A percentile compares a stretch with the other conserved stretches of the same genome.
Evolutionary conservation across 1,139 yeast genomes (phyloP).

Genomic region (Scheffersomyces titani): DNA sequence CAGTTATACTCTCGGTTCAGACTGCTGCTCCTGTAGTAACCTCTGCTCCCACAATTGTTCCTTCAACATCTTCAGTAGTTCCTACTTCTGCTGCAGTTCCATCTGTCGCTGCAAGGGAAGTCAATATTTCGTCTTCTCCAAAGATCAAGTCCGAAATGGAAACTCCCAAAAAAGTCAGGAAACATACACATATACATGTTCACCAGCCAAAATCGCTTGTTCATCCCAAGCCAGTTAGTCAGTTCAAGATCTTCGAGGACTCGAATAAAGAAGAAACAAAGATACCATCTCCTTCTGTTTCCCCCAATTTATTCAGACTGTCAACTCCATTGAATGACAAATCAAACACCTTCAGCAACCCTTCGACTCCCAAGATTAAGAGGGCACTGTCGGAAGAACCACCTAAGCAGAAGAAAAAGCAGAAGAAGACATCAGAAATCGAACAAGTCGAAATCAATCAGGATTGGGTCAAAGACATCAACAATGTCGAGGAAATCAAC

Average conservation of each 20-base stretch:
- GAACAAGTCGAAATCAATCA: constrained; percentile 25
- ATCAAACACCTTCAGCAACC: constrained; percentile 20
- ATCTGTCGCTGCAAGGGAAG: constrained; percentile 1
- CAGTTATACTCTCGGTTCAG: neutral
- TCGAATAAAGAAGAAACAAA: neutral
- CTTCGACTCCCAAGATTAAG: constrained; percentile 19
- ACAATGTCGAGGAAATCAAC: constrained; percentile 51
- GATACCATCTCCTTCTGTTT: neutral
- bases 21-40: neutral
- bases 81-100: neutral
- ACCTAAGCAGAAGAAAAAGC: constrained; percentile 14
- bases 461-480: constrained; percentile 30
- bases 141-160: constrained; percentile 3
- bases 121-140: constrained; percentile 1
- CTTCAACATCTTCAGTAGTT: neutral
- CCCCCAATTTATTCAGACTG: constrained; percentile 11
- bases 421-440: constrained; percentile 9
- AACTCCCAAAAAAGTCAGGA: neutral
- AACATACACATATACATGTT: neutral
- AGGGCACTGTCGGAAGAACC: constrained; percentile 36
- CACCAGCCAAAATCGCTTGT: constrained; percentile 4
- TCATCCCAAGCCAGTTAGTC: constrained; percentile 2
- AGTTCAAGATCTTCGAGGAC: constrained; percentile 18
- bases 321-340: constrained; percentile 27
- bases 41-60: neutral